Base-by-base conservation (phyloP, 371 early-diverging fungal genomes). In the Haplosporangium sp. region DNA sequence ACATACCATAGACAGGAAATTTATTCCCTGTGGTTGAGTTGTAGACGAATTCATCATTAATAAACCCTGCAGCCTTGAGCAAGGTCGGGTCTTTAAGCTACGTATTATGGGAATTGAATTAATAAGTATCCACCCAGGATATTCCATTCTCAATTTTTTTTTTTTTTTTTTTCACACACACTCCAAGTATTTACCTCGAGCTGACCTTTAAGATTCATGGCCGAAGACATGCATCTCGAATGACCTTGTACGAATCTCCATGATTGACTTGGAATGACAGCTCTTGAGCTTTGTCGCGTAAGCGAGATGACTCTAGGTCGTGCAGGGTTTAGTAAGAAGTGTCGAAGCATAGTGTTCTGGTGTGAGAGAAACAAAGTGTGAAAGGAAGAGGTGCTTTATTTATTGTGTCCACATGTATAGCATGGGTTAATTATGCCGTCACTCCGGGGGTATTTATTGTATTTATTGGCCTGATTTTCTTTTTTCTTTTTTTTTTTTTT, bases 1-100 rank as follows among this genome's bases (percentile, higher is more conserved):
- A 1, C 37, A 5, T 72, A 74, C 81, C 72, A 47, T 61, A 74
- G 47, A 81, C 75, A 5, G 74, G 34, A 47, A 79, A 81, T 10
- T 63, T 64, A 17, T 61, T 57, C 9, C 72, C 65, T 10, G 71
- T 61, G 40, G 0, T 9, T 3, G 81, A 47, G 19, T 37, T 45
- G 2, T 42, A 19, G 35, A 74, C 20, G 42, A 58, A 69, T 20
- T 71, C 61, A 27, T 66, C 55, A 57, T 81, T 63, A 35, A 81
- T 67, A 48, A 74, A 81, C 0, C 72, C 75, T 0, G 65, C 75
- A 4, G 39, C 8, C 15, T 42, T 48, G 13, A 79, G 38, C 45
- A 79, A 56, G 4, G 81, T 56, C 1, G 74, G 74, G 48, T 81
- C 81, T 10, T 59, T 71, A 9, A 81, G 57, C 72, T 81, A 56